Evolutionary conservation across 2,329 filamentous ascomycete species (phyloP), one percentile per base, ranked within the genome.

Genomic region (Catunica adiposa): DNA sequence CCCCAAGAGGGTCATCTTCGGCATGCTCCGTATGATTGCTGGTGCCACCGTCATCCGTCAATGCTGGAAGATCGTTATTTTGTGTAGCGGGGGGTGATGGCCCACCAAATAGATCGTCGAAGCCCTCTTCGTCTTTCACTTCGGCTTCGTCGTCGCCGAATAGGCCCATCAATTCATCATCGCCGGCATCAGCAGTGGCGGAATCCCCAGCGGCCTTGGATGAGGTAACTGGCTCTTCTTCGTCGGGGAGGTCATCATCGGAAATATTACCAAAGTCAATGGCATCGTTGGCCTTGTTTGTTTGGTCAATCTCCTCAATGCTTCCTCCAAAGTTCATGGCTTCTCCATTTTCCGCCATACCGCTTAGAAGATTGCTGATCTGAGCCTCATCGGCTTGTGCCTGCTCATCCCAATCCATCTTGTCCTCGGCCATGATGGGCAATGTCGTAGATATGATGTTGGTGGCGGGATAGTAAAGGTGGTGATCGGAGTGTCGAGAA

Each of bases 231-330:
- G 82, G 77, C 59, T 86, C 82, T 60, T 92, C 87, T 5, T 92
- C 87, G 11, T 50, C 47, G 9, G 88, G 84, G 6, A 95, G 75
- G 60, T 96, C 89, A 65, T 94, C 89, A 66, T 97, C 90, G 61
- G 84, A 84, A 60, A 97, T 89, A 64, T 95, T 87, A 65, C 86
- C 88, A 63, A 76, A 98, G 65, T 98, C 92, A 60, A 92, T 71
- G 42, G 92, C 92, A 69, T 97, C 86, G 59, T 89, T 89, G 55
- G 89, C 90, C 68, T 98, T 98, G 66, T 88, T 84, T 5, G 74
- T 73, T 61, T 80, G 74, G 61, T 82, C 80, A 60, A 83, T 77
- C 23, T 73, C 66, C 54, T 68, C 69, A 53, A 70, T 65, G 40
- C 63, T 64, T 29, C 69, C 64, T 51, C 75, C 62, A 31, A 55